Evolutionary conservation across 164 flowering plant species (phyloP), one percentile per base, ranked within the genome.

Genomic region (Protea cynaroides): DNA sequence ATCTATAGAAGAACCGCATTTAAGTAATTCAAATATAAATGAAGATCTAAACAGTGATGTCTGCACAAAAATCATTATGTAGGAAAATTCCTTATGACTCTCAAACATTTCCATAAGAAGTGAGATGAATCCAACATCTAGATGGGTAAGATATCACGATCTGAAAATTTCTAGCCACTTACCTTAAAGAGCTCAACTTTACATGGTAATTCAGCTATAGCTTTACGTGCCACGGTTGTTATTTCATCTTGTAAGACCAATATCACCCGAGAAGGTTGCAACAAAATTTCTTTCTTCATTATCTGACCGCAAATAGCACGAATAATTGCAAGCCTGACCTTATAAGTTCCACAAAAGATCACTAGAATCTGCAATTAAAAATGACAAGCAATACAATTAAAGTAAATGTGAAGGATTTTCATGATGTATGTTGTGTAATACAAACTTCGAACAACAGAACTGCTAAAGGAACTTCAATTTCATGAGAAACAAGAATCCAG

Each of bases 361-460:
- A 79, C 85, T 23, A 73, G 54, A 52, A 81, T 64, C 84, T 78
- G 74, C 75, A 74, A 53, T 55, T 49, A 12, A 19, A 36, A 44
- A 3, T 18, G 22, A 25, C 19, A 4, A 7, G 8, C 21, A 7
- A 21, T 2, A 52, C 17, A 24, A 21, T 9, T 52, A 19, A 6
- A 19, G 10, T 21, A 21, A 52, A 19, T 0, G 21, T 8, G 23
- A 52, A n/a, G 54, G 55, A 19, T 52, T 12, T 7, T 24, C 24
- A 6, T 21, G 12, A 21, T 19, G 10, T 6, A 52, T 52, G 21
- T 19, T 52, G 8, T 19, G 7, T 52, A 52, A 52, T 52, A 23
- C 3, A 21, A 11, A 21, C 25, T 52, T 21, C 24, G 19, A 52
- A 19, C 55, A 52, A 21, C 18, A 19, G 24, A 19, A 52, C 55